Evolutionary conservation across 768 basidiomycete genomes (phyloP).

Genomic region (Naganishia onofrii): DNA sequence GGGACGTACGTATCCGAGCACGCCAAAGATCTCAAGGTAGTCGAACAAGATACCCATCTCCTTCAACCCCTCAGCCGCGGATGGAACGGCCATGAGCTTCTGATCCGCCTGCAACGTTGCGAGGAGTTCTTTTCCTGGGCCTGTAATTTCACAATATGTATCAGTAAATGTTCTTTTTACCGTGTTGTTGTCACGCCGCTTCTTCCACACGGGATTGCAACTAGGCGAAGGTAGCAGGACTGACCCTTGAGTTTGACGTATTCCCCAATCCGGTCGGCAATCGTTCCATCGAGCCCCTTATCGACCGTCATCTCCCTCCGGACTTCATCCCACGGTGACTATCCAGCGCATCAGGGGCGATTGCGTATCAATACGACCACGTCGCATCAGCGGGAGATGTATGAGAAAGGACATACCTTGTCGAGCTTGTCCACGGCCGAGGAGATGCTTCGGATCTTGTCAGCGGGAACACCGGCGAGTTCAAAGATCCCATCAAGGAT

Average conservation of each 20-base stretch:
- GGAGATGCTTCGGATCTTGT: constrained; percentile 86
- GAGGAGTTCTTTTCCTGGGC: constrained; percentile 69
- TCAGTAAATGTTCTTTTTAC: too few species aligned
- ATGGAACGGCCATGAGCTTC: constrained; percentile 65
- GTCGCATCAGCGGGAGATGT: too few species aligned
- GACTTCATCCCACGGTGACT: constrained; percentile 83
- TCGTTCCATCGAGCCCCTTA: constrained; percentile 74
- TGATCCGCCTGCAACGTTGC: constrained; percentile 66
- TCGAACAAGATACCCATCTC: constrained; percentile 85
- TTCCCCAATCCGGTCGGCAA: constrained; percentile 92
- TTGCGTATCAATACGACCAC: too few species aligned
- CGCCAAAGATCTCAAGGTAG: constrained; percentile 74
- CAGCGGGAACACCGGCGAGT: constrained; percentile 85
- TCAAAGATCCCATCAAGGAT: constrained; percentile 96
- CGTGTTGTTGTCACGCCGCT: too few species aligned
- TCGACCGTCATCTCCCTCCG: constrained; percentile 95
- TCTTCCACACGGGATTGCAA: too few species aligned
- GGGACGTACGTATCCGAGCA: constrained; percentile 66
- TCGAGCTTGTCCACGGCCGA: constrained; percentile 98
- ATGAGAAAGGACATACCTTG: constrained; percentile 61
- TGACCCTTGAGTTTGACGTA: constrained; percentile 92
- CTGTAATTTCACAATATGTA: too few species aligned
- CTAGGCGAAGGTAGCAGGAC: constrained; percentile 17
- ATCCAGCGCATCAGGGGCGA: too few species aligned
- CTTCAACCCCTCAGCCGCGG: constrained; percentile 73